These are phyloP conservation scores for Leptoxyphium fumago DNA, from an alignment of 2,329 filamentous ascomycete genomes.

Conservation along the genomic window DNA sequence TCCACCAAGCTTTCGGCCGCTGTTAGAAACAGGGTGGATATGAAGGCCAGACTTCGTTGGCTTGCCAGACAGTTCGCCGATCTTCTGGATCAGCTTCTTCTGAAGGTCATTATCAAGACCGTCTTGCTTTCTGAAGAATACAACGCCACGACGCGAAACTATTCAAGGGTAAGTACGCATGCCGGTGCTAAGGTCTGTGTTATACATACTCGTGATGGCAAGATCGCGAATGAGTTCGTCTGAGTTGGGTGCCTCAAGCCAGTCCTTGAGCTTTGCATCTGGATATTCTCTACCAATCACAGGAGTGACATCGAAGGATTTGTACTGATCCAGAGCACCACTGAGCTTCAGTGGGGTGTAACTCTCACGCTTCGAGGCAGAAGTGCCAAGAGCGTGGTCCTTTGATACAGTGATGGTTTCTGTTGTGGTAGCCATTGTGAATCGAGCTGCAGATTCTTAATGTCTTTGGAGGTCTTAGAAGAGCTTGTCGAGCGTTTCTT, in stretches of 20 bases:
- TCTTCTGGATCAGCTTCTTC: constrained; percentile 46
- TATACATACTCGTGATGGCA: constrained; percentile 41
- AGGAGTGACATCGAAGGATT: constrained; percentile 36
- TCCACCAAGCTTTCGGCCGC: constrained; percentile 35
- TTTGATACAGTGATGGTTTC: neutral
- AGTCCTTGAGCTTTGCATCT: constrained; percentile 21
- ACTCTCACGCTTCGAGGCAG: neutral
- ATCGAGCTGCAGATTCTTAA: too few relatives aligned
- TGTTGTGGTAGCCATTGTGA: neutral
- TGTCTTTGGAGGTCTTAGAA: too few relatives aligned
- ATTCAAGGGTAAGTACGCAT: constrained; percentile 1
- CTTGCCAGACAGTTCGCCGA: constrained; percentile 46
- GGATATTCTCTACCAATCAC: constrained; percentile 37
- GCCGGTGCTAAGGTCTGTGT: neutral
- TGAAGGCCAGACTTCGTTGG: constrained; percentile 44
- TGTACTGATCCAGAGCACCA: constrained; percentile 29
- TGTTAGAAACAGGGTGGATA: constrained; percentile 45
- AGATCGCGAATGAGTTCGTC: constrained; percentile 26
- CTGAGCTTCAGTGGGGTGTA: constrained; percentile 21
- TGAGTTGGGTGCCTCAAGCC: constrained; percentile 20
- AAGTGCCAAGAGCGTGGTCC: neutral
- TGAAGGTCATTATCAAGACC: constrained; percentile 45
- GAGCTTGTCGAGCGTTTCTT: too few relatives aligned
- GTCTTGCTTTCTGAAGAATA: constrained; percentile 54
- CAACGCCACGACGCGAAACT: constrained; percentile 56